phyloP scores from a whole-genome alignment of 768 basidiomycete genomes.

The Termitomyces sp. region DNA sequence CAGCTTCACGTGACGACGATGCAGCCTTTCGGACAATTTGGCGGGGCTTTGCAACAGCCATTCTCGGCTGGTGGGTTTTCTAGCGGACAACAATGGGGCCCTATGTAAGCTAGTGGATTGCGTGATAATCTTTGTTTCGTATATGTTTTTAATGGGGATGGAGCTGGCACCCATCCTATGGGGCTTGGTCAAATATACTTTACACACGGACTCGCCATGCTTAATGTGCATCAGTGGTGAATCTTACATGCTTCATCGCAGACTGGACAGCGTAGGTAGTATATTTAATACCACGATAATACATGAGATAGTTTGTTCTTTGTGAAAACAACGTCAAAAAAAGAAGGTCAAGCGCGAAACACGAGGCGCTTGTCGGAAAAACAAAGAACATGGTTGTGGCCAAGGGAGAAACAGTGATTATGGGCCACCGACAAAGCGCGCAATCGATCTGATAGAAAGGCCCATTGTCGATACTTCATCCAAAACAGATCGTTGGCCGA shows the following conservation, averaged over 20 bases:
- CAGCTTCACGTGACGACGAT: conserved; percentile 2
- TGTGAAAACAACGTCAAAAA: neutral
- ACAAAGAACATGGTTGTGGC: neutral
- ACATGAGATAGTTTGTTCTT: neutral
- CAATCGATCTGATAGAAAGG: neutral
- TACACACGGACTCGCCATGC: neutral
- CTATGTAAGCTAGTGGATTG: conserved; percentile 19
- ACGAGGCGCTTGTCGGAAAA: neutral
- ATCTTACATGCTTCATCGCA: neutral
- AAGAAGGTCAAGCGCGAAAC: neutral
- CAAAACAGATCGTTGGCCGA: neutral
- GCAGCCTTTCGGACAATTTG: conserved; percentile 18
- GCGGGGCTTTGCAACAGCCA: conserved; percentile 14
- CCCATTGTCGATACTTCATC: neutral
- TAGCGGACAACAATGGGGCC: conserved; percentile 30
- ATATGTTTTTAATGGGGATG: neutral
- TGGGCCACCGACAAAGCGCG: neutral
- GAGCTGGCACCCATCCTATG: neutral
- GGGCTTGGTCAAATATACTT: neutral
- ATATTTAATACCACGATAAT: neutral
- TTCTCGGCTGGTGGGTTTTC: conserved; percentile 9
- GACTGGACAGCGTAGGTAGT: neutral
- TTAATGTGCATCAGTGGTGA: neutral
- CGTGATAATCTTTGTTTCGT: neutral
- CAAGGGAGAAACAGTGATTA: neutral